Evolutionary conservation across 495 filamentous ascomycete genomes (phyloP), one percentile per base, ranked within the genome.

Genomic region (Cryomyces antarcticus): DNA sequence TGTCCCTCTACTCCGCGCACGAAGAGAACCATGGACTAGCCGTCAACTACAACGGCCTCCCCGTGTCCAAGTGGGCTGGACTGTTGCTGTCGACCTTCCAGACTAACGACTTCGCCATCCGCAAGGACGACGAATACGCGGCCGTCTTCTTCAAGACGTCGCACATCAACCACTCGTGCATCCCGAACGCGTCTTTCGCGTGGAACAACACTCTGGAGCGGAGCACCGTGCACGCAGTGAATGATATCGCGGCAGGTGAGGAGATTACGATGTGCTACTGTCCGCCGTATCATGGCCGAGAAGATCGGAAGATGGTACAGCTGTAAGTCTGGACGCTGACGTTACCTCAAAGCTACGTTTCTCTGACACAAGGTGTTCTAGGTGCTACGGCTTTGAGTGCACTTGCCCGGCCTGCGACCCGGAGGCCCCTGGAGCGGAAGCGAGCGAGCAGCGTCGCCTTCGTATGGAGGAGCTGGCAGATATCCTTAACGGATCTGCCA

Each of bases 151-250:
- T 37, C 11, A 5, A 49, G n/a, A 41, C 43, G 5, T 27, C 48
- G 7, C 52, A 56, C 35, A 42, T 55, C 49, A 61, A 61, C 38
- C 57, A 61, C 41, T 49, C 48, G 30, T 61, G 57, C 47, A 51
- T 48, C 28, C 48, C 57, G 5, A 61, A 59, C 45, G 52, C 51
- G n/a, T 41, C 29, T 30, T 53, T 56, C 36, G 27, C 46, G 4
- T 59, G 55, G 56, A 60, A 60, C 36, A 9, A 30, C 1, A 37
- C 28, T 24, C 39, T 54, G 28, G 43, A 34, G 7, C 13, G 1
- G 41, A 44, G 52, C 24, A 55, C 49, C 7, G 42, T 61, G 5
- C 46, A 57, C 37, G 47, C 52, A 7, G 49, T 52, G 7, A 35
- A 30, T 5, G 53, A 58, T 33, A 50, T 61, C 43, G 6, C 43